Base-by-base conservation (phyloP, 2,329 filamentous ascomycete genomes). In the Cladosporium sp. region DNA sequence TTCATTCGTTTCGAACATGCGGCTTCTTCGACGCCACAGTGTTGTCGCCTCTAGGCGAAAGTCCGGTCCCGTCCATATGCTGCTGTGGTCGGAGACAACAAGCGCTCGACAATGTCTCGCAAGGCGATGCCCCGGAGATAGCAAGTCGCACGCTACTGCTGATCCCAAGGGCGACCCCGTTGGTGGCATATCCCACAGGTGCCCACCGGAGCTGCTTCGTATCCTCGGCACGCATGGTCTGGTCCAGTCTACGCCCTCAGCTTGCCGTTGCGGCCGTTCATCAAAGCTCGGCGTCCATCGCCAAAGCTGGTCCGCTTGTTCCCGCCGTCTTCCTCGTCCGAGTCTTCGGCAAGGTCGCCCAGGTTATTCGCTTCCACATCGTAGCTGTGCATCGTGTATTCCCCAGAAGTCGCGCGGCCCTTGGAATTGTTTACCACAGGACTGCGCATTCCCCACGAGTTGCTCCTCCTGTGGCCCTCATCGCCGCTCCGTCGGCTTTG, bases 321-420 rank as follows among this genome's bases (percentile, higher is more conserved):
- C 18, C 62, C 65, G 11, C 66, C 61, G n/a, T 58, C 65, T 26
- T 88, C 88, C 62, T 89, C 89, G 32, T 91, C 89, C 70, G 85
- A 90, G 68, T 95, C 91, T 69, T 93, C 91, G 2, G 90, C 85
- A 46, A 97, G 81, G 71, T 97, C 92, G 16, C 87, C 87, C 56
- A 98, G 82, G 23, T 65, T 65, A 49, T 84, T 85, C 53, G 91
- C 88, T 76, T 97, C 93, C 67, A 95, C 88, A 72, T 98, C 94
- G 73, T 97, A 97, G 13, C 89, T 90, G 67, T 90, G 90, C 77
- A 98, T 97, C 26, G 98, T 83, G 5, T 91, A 91, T 69, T 93
- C 89, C 13, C 63, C 63, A 21, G 57, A 59, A 68, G 53, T 66
- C 5, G 54, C 30, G 21, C 57, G 39, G 23, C 66, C 70, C 28